Conservation (phyloP, 2,329 filamentous ascomycete species). For the Fusarium odoratissimum region DNA sequence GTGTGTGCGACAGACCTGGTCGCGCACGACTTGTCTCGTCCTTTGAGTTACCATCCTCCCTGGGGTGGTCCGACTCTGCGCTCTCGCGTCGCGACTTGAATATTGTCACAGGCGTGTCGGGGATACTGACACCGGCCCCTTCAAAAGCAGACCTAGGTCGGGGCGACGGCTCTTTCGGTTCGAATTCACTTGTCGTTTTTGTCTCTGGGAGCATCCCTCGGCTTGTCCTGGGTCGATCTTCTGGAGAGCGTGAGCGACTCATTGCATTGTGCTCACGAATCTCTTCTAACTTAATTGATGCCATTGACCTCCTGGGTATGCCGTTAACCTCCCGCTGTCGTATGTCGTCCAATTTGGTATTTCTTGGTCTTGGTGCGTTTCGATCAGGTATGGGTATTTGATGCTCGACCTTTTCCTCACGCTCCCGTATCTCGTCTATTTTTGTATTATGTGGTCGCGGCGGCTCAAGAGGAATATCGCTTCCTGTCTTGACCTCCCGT, state of each 20-base stretch:
- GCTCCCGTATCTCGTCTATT: slow-evolving; percentile 52
- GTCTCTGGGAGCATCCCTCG: slow-evolving; percentile 26
- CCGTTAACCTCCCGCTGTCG: slow-evolving; percentile 57
- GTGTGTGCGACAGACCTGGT: slow-evolving; percentile 35
- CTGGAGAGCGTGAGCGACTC: slow-evolving; percentile 58
- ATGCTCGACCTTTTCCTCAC: slow-evolving; percentile 49
- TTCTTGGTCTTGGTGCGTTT: slow-evolving; percentile 48
- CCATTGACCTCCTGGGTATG: slow-evolving; percentile 59
- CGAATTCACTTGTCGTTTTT: slow-evolving; percentile 8
- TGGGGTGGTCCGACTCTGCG: slow-evolving; percentile 7
- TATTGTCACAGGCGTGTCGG: slow-evolving; percentile 56
- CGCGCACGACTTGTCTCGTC: slow-evolving; percentile 27
- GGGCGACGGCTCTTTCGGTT: slow-evolving; percentile 31
- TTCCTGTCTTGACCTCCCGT: slow-evolving; percentile 54
- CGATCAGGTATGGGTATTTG: slow-evolving; percentile 49
- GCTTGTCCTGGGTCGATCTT: slow-evolving; percentile 47
- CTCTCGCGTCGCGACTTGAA: slow-evolving; percentile 47
- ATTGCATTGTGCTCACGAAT: slow-evolving; percentile 63
- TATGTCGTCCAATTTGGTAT: slow-evolving; percentile 63
- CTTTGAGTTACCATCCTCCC: slow-evolving; percentile 9
- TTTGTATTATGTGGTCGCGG: slow-evolving; percentile 45
- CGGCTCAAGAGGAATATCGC: slow-evolving; percentile 38
- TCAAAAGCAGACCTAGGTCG: slow-evolving; percentile 44
- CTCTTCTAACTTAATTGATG: slow-evolving; percentile 63
- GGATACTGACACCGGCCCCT: slow-evolving; percentile 49